Conservation (phyloP, 2,329 filamentous ascomycete genomes). For the Dactylella cylindrospora region DNA sequence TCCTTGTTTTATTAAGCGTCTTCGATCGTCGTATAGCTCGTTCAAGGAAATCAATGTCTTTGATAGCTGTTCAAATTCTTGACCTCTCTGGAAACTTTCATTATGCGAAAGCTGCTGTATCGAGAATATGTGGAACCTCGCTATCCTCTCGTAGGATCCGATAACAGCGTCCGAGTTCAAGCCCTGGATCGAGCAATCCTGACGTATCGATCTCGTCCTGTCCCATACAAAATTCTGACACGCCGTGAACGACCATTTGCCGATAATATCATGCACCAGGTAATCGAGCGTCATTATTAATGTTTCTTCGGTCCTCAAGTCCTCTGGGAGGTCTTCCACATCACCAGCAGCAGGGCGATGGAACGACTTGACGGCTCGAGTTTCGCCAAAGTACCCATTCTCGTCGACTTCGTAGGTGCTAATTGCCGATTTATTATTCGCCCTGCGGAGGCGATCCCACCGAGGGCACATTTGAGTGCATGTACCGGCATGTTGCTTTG, state of each 20-base stretch:
- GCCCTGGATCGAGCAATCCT: constrained; percentile 67
- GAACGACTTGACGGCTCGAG: constrained; percentile 66
- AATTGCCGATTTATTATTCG: constrained; percentile 40
- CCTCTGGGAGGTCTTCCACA: constrained; percentile 67
- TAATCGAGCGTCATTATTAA: constrained; percentile 65
- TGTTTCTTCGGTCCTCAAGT: constrained; percentile 64
- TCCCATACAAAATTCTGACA: constrained; percentile 70
- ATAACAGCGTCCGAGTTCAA: constrained; percentile 61
- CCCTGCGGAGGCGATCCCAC: constrained; percentile 36
- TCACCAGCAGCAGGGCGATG: constrained; percentile 69
- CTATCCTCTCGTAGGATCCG: constrained; percentile 66
- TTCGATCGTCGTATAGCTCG: constrained; percentile 64
- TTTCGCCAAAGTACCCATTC: constrained; percentile 37
- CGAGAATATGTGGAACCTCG: constrained; percentile 67
- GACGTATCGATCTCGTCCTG: constrained; percentile 66
- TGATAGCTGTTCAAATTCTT: constrained; percentile 68
- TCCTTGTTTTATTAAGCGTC: constrained; percentile 41
- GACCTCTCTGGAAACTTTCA: constrained; percentile 61
- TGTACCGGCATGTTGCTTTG: constrained; percentile 33
- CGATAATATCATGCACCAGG: constrained; percentile 62
- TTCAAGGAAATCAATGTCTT: constrained; percentile 67
- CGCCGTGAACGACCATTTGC: constrained; percentile 59
- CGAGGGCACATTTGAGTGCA: constrained; percentile 39
- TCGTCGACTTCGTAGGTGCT: constrained; percentile 43
- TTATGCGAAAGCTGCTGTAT: constrained; percentile 64